Evolutionary conservation across 2,329 filamentous ascomycete genomes (phyloP), one percentile per base, ranked within the genome.

Genomic region (Scedosporium minutisporum): DNA sequence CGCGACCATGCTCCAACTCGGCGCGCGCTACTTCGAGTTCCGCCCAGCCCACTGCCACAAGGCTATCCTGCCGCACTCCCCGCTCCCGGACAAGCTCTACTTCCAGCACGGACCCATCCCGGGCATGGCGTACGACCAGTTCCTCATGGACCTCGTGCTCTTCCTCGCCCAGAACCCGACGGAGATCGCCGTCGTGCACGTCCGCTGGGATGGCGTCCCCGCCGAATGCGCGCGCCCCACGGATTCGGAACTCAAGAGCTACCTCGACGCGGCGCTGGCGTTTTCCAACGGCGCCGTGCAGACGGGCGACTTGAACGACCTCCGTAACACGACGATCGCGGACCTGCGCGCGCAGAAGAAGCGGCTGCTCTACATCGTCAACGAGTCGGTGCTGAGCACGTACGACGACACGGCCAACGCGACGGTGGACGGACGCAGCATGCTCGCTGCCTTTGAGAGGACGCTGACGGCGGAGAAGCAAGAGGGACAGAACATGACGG

Each of bases 1-100:
- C 0, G 66, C 71, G 7, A 71, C 72, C 6, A 77, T 82, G 57
- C 73, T 82, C 59, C 69, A 69, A 46, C 72, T 81, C 44, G 80
- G 79, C 0, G 78, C 78, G 0, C 68, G 80, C 3, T 82, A 82
- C 69, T 82, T 82, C 61, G 80, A 82, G 68, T 82, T 81, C 66
- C 71, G 80, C 5, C 80, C 80, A 0, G 79, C 79, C 0, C 76
- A 78, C 63, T 75, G 79, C 60, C 78, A 80, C 67, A 69, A 71
- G 1, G 71, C 72, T 63, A 69, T 82, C 63, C 71, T 75, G 48
- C 66, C 65, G 4, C 66, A 71, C 21, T 68, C 67, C 38, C 70
- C 70, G n/a, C 70, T 77, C 5, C 76, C 77, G 1, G 77, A 81
- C 65, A 73, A 72, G 14, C 71, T 76, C 62, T 82, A 80, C 64